Evolutionary conservation across 768 basidiomycete species (phyloP).

Genomic region (Mycena rebaudengoi): DNA sequence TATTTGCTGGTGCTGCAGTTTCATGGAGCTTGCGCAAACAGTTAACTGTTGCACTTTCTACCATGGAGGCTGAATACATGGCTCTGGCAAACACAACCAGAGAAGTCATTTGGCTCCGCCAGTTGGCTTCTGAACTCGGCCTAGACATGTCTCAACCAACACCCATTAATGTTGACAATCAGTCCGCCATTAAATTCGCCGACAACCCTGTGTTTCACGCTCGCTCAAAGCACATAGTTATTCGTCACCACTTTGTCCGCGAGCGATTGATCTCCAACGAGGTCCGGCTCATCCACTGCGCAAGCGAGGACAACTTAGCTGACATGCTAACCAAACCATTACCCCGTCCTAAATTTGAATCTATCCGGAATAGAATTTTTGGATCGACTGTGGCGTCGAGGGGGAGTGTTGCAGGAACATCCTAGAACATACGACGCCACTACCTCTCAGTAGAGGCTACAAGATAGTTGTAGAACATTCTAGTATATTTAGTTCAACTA

Average conservation of each 20-base stretch:
- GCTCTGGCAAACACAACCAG: background rate
- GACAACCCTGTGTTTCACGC: slow-evolving; percentile 5
- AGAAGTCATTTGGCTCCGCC: slow-evolving; percentile 3
- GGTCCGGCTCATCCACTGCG: background rate
- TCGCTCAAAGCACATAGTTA: slow-evolving; percentile 5
- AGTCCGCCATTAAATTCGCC: background rate
- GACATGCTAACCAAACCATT: slow-evolving; percentile 4
- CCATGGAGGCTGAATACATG: slow-evolving; percentile 9
- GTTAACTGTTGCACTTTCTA: background rate
- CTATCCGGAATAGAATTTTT: background rate
- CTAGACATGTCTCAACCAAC: background rate
- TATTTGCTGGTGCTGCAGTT: background rate
- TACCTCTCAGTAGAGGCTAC: no score
- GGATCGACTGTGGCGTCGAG: background rate
- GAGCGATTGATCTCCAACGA: background rate
- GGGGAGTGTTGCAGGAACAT: background rate
- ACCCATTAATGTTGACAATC: slow-evolving; percentile 6
- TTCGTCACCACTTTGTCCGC: slow-evolving; percentile 18
- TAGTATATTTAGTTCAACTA: no score
- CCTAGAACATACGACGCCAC: no score
- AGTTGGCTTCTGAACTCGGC: background rate
- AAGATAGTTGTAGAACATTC: no score
- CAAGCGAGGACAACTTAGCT: slow-evolving; percentile 4
- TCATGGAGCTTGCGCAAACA: slow-evolving; percentile 2
- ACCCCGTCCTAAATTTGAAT: background rate